These are phyloP conservation scores for Saraca asoca DNA, from an alignment of 331 rosid genomes.

Conservation along the genomic window DNA sequence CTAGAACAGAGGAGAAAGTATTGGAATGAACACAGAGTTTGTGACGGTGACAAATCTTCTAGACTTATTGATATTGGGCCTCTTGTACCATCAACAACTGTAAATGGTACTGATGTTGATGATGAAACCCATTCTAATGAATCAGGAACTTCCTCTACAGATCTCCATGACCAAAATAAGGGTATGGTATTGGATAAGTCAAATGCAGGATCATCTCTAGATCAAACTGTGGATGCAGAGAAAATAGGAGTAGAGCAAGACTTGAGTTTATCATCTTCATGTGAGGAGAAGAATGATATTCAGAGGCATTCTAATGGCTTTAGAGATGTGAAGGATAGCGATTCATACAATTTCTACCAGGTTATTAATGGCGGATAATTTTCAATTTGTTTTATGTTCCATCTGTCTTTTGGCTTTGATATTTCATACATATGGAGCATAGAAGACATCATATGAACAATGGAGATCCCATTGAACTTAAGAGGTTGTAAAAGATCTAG, in stretches of 20 bases:
- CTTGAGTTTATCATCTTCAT: slow-evolving; percentile 49
- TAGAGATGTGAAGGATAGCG: slow-evolving; percentile 60
- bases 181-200: slow-evolving; percentile 38
- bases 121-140: slow-evolving; percentile 44
- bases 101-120: slow-evolving; percentile 40
- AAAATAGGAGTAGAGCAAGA: slow-evolving; percentile 53
- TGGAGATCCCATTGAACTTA: slow-evolving; percentile 20
- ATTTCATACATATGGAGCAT: slow-evolving; percentile 15
- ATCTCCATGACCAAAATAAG: slow-evolving; percentile 43
- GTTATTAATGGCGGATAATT: slow-evolving; percentile 39
- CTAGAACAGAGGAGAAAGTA: slow-evolving; percentile 81
- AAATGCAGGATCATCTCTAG: slow-evolving; percentile 43
- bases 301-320: slow-evolving; percentile 43
- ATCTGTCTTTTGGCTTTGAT: slow-evolving; percentile 15
- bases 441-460: neutral
- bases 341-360: slow-evolving; percentile 83
- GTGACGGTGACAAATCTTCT: slow-evolving; percentile 36
- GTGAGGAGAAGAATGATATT: slow-evolving; percentile 47
- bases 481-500: neutral
- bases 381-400: slow-evolving; percentile 19
- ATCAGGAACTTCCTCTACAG: slow-evolving; percentile 41
- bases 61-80: slow-evolving; percentile 42
- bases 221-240: slow-evolving; percentile 43
- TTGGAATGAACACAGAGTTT: slow-evolving; percentile 69
- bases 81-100: slow-evolving; percentile 36